These are phyloP conservation scores for Escovopsis sp. DNA, from an alignment of 2,329 filamentous ascomycete species.

Conservation along the genomic window DNA sequence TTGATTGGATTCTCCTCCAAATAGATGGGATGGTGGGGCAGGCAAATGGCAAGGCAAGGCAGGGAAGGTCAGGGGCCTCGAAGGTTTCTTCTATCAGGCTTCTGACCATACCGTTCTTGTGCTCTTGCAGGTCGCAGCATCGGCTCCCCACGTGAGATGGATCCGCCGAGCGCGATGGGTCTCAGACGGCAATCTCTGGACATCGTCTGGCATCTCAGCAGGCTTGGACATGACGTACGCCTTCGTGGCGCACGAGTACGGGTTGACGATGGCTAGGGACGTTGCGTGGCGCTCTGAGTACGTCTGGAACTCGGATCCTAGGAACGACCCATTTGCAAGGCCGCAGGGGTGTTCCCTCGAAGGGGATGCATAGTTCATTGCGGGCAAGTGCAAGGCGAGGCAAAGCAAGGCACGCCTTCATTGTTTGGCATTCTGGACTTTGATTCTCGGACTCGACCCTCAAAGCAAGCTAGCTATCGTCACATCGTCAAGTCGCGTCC, in stretches of 20 bases:
- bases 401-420: no score
- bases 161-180: constrained; percentile 43
- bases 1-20: no score
- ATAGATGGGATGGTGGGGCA: background rate
- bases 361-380: no score
- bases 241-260: constrained; percentile 25
- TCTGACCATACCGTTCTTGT: no score
- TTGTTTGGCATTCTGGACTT: no score
- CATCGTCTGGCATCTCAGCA: constrained; percentile 39
- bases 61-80: constrained; percentile 8
- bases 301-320: constrained; percentile 33
- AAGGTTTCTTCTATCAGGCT: no score
- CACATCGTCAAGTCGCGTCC: no score
- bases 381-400: no score
- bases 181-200: constrained; percentile 45
- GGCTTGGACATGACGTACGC: constrained; percentile 24
- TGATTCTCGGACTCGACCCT: no score
- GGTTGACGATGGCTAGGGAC: constrained; percentile 29
- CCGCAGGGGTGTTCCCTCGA: no score
- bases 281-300: constrained; percentile 43
- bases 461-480: no score
- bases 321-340: constrained; percentile 33
- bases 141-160: constrained; percentile 32
- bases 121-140: no score
- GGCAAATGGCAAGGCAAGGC: constrained; percentile 18